These are phyloP conservation scores for Tricholoma flavovirens DNA, from an alignment of 768 basidiomycete genomes.

Conservation along the genomic window DNA sequence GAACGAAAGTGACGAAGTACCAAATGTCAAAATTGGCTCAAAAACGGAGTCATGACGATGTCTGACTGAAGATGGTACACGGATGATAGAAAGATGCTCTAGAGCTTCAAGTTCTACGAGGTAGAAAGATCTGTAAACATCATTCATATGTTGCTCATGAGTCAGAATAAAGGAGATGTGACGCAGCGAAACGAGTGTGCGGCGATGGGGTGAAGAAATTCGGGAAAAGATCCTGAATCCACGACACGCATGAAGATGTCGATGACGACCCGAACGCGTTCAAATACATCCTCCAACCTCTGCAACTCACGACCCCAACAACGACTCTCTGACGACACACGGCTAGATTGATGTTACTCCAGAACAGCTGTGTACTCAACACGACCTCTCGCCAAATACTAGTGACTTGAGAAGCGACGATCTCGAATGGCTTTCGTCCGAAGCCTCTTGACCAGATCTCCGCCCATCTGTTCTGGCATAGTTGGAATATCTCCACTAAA, in stretches of 20 bases:
- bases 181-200: constrained; percentile 34
- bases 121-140: constrained; percentile 24
- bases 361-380: constrained; percentile 35
- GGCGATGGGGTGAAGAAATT: constrained; percentile 26
- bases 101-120: constrained; percentile 26
- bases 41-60: constrained; percentile 20
- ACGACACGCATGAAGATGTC: constrained; percentile 29
- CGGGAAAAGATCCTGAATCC: constrained; percentile 17
- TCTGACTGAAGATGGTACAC: constrained; percentile 17
- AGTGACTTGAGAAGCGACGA: constrained; percentile 41
- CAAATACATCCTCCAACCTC: constrained; percentile 31
- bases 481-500: constrained; percentile 32
- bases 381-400: constrained; percentile 37
- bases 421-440: constrained; percentile 23
- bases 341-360: constrained; percentile 34
- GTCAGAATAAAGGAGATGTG: constrained; percentile 29
- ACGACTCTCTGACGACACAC: constrained; percentile 20
- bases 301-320: constrained; percentile 11
- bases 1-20: constrained; percentile 30
- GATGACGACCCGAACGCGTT: constrained; percentile 29
- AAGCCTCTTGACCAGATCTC: constrained; percentile 1
- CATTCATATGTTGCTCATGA: constrained; percentile 15
- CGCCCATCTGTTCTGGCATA: constrained; percentile 20
- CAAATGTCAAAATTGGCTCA: constrained; percentile 26
- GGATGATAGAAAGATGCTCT: constrained; percentile 33